phyloP scores from a whole-genome alignment of 331 rosid species.

The Rosa hybrid region DNA sequence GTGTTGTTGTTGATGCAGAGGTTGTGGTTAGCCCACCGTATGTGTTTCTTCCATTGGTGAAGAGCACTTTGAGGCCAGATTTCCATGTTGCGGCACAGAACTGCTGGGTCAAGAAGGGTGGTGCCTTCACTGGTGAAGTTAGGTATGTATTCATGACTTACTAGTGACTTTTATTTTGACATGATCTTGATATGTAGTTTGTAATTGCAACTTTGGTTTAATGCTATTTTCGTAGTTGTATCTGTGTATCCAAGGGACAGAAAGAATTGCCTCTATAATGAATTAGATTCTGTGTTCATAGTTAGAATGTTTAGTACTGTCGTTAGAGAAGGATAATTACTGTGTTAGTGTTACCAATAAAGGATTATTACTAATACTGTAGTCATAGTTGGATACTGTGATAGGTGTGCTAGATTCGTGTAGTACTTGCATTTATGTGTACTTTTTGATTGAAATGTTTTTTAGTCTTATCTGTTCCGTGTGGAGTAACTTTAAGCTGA shows the following conservation, averaged over 20 bases:
- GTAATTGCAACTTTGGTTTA: not conserved
- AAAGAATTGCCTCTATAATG: not conserved
- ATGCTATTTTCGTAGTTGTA: not conserved
- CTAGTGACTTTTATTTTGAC: not conserved
- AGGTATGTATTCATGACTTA: constrained; percentile 48
- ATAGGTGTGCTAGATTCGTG: not conserved
- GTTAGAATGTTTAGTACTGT: not conserved
- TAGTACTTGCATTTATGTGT: not conserved
- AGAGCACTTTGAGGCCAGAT: constrained; percentile 63
- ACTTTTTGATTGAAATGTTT: not conserved
- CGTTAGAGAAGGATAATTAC: not conserved
- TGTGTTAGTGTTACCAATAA: too few species aligned
- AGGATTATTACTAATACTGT: not conserved
- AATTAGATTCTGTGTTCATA: not conserved
- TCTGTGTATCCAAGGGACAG: not conserved
- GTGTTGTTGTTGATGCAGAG: constrained; percentile 43
- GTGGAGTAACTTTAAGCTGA: constrained; percentile 6
- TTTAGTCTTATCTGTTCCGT: not conserved
- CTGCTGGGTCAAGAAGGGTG: constrained; percentile 93
- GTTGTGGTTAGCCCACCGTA: constrained; percentile 98
- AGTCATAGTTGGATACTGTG: not conserved
- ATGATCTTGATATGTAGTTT: not conserved
- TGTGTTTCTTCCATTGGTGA: constrained; percentile 72
- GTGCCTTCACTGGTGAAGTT: constrained; percentile 95
- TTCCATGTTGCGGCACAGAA: constrained; percentile 92